Evolutionary conservation across 177 flowering plant species (phyloP), one percentile per base, ranked within the genome.

Genomic region (Tripterygium wilfordii): DNA sequence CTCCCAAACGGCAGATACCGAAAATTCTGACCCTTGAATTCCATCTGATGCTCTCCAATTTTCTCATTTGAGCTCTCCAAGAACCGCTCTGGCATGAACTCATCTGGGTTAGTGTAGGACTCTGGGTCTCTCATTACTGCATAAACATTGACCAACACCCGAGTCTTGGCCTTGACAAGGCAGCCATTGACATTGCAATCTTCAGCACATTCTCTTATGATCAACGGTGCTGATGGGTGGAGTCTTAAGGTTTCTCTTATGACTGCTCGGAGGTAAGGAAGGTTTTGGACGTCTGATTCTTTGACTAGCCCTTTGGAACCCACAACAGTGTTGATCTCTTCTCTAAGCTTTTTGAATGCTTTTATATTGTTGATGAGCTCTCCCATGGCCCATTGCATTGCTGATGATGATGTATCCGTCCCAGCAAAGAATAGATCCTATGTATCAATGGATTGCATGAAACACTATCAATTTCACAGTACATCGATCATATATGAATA

Each of bases 351-450:
- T 5, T 31, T 39, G 45, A 64, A 28, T 1, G 46, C 33, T 1
- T 44, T 7, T 2, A 56, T 63, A 28, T 42, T 45, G 60, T 58
- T 58, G 15, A 64, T 48, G 9, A 64, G 55, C 60, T 64, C 68
- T 22, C 31, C 56, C 56, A 58, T 49, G 17, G 60, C 53, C 53
- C 56, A 64, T 50, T 58, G 55, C 17, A 54, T 44, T 12, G 64
- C 37, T 10, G 54, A 24, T 20, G 64, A 22, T 1, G 55, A 28
- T 10, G 63, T 57, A n/a, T 64, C 63, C 1, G 43, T 36, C 10
- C 54, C 43, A 0, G 62, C 67, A 16, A 45, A 20, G 31, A 63
- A 48, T 19, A 63, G 12, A 13, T 63, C 58, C 67, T 56, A 38
- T 27, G 17, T 30, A 30, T 30, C 12, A 7, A 30, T 6, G 12